A percentile compares a stretch with the other conserved stretches of the same genome.
These are phyloP conservation scores for Chrysoporthe cubensis DNA, from an alignment of 2,329 filamentous ascomycete species.

Conservation along the genomic window DNA sequence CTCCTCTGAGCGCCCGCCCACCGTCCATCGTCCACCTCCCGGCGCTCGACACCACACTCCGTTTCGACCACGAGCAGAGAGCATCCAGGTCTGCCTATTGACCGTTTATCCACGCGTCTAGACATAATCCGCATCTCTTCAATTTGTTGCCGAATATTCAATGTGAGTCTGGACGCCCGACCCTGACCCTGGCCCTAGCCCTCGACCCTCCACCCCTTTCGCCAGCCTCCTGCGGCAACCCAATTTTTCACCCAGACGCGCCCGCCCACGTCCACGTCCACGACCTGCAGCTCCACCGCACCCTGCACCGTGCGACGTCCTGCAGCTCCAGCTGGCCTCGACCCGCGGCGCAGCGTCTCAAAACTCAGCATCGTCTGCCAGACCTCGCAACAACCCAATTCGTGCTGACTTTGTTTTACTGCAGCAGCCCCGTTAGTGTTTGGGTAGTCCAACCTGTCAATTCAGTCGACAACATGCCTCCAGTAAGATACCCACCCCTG, in stretches of 20 bases:
- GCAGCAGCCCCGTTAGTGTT: constrained; percentile 23
- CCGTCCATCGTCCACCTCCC: background rate
- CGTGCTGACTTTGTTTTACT: constrained; percentile 15
- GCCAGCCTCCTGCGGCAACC: background rate
- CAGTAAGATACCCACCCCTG: constrained; percentile 39
- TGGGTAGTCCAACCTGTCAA: constrained; percentile 22
- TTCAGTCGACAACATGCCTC: constrained; percentile 31
- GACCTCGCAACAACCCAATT: background rate
- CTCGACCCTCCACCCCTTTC: background rate
- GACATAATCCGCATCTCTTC: constrained; percentile 24
- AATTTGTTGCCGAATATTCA: constrained; percentile 23
- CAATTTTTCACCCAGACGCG: constrained; percentile 24
- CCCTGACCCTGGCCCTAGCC: background rate
- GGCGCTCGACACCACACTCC: constrained; percentile 7
- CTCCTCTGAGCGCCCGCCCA: constrained; percentile 11
- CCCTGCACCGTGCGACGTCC: constrained; percentile 19
- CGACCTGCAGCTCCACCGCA: constrained; percentile 25
- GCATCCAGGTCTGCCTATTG: constrained; percentile 18
- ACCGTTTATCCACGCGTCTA: constrained; percentile 23
- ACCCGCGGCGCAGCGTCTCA: constrained; percentile 12
- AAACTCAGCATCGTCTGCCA: constrained; percentile 13
- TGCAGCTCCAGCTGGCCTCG: constrained; percentile 21
- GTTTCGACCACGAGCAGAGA: constrained; percentile 1
- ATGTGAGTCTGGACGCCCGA: constrained; percentile 20
- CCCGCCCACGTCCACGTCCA: constrained; percentile 21